These are phyloP conservation scores for Chrysoporthe cubensis DNA, from an alignment of 2,329 filamentous ascomycete genomes.

Conservation along the genomic window DNA sequence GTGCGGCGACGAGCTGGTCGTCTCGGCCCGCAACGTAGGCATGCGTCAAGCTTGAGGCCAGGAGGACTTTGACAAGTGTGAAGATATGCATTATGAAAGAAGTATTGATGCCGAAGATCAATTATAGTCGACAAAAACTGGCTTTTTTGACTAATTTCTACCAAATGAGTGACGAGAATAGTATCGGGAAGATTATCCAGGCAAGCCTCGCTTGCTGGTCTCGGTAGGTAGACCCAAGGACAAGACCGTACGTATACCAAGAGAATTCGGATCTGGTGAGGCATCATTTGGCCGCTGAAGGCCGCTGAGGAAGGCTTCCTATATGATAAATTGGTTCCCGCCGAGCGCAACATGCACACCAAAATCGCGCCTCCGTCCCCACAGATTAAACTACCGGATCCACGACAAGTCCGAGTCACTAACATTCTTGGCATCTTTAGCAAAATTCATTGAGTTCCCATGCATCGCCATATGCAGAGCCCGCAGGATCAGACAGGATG, in stretches of 20 bases:
- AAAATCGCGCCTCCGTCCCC: neutral
- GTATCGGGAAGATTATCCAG: constrained; percentile 7
- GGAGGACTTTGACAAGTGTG: constrained; percentile 16
- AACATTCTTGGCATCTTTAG: neutral
- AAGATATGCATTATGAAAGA: constrained; percentile 13
- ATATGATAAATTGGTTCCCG: neutral
- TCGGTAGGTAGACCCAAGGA: neutral
- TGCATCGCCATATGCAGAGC: neutral
- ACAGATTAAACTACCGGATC: constrained; percentile 2
- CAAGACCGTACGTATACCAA: neutral
- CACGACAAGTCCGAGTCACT: neutral
- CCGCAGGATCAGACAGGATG: neutral
- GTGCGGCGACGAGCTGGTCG: neutral
- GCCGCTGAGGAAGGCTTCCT: neutral
- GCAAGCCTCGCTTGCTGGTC: constrained; percentile 20
- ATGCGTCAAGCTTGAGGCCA: neutral
- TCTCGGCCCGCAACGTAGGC: constrained; percentile 3
- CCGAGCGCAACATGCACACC: neutral
- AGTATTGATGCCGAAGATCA: constrained; percentile 8
- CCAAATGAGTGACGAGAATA: constrained; percentile 22
- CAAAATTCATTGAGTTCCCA: neutral
- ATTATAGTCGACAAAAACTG: constrained; percentile 7
- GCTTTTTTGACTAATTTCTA: constrained; percentile 1
- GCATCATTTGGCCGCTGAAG: neutral
- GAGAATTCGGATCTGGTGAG: neutral